phyloP scores from a whole-genome alignment of 2,329 filamentous ascomycete genomes.

The Calonectria pseudoreteaudii region DNA sequence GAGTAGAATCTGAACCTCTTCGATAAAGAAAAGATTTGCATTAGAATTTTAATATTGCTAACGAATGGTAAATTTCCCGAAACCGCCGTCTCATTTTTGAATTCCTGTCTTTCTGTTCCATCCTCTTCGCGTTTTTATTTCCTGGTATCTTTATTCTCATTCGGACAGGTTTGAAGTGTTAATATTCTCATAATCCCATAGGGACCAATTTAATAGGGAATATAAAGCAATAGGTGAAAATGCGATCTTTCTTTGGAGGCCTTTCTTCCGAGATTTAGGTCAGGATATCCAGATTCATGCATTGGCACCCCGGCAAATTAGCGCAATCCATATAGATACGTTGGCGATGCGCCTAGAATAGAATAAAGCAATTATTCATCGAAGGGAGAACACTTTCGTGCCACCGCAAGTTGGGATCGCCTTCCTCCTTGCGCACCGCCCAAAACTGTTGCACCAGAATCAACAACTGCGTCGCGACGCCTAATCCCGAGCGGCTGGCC shows the following conservation, averaged over 20 bases:
- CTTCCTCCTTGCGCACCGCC: slow-evolving; percentile 26
- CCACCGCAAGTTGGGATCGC: slow-evolving; percentile 35
- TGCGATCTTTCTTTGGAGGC: too few relatives aligned
- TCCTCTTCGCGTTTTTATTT: background rate
- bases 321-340: background rate
- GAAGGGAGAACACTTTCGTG: slow-evolving; percentile 14
- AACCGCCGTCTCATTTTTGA: background rate
- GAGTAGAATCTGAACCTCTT: background rate
- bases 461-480: slow-evolving; percentile 33
- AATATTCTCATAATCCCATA: background rate
- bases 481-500: slow-evolving; percentile 29
- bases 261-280: too few relatives aligned
- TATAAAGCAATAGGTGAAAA: background rate
- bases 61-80: too few relatives aligned
- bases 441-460: slow-evolving; percentile 34
- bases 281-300: too few relatives aligned
- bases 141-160: background rate
- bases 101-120: background rate
- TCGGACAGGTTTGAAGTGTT: background rate
- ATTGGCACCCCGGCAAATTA: too few relatives aligned
- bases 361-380: background rate
- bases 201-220: background rate
- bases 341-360: background rate
- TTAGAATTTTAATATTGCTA: background rate
- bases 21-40: background rate